phyloP scores from a whole-genome alignment of 805 yeast genomes.

The Starmera dryadoides region DNA sequence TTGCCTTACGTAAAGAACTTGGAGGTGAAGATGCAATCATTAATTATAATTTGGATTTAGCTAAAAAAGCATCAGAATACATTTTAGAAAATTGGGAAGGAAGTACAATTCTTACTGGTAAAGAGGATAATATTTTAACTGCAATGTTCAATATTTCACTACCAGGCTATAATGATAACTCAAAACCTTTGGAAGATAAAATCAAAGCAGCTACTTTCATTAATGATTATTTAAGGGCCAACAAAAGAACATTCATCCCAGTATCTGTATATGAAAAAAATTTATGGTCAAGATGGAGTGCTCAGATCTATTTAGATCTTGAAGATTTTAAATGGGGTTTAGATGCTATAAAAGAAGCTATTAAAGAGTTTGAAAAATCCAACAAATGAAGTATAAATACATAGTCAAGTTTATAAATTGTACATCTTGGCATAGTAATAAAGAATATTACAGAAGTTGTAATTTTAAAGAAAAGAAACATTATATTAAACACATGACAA shows the following conservation, averaged over 20 bases:
- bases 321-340: constrained; percentile 29
- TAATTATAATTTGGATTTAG: constrained; percentile 38
- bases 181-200: neutral
- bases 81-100: constrained; percentile 23
- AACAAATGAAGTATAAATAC: no score
- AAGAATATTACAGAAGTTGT: no score
- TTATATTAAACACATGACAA: no score
- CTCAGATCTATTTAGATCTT: constrained; percentile 46
- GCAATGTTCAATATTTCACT: constrained; percentile 9
- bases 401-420: no score
- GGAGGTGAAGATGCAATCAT: constrained; percentile 52
- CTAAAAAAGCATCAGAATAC: constrained; percentile 31
- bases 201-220: neutral
- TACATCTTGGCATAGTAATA: no score
- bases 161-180: neutral
- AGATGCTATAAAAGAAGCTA: constrained; percentile 4
- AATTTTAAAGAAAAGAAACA: no score
- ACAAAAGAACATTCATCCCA: constrained; percentile 37
- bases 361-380: neutral
- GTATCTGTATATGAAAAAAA: constrained; percentile 26
- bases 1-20: constrained; percentile 40
- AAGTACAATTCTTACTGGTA: constrained; percentile 4
- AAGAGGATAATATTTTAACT: constrained; percentile 3
- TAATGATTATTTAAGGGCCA: constrained; percentile 5
- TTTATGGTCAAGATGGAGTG: constrained; percentile 38